A percentile compares a stretch with the other conserved stretches of the same genome.
Evolutionary conservation across 2,329 filamentous ascomycete genomes (phyloP).

Genomic region (Ophiocordyceps sinensis): DNA sequence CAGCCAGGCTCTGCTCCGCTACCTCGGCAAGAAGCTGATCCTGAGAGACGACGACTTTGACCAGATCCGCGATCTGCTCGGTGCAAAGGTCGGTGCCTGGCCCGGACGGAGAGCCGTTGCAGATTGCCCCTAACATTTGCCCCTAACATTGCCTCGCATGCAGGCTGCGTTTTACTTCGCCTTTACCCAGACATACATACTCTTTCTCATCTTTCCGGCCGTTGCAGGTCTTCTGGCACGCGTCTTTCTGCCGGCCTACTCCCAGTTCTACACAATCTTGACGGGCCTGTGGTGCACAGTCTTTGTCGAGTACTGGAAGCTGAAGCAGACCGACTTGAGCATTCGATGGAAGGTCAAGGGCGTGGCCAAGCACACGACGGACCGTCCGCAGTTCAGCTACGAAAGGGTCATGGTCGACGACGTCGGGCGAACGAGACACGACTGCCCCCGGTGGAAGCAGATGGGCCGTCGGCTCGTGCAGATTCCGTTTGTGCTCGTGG

Average conservation of each 20-base stretch:
- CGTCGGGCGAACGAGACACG: slow-evolving; percentile 44
- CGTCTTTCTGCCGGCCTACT: slow-evolving; percentile 56
- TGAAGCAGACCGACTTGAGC: slow-evolving; percentile 55
- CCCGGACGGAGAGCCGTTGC: not conserved
- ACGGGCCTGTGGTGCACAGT: slow-evolving; percentile 57
- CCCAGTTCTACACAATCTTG: slow-evolving; percentile 50
- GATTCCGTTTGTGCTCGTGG: slow-evolving; percentile 50
- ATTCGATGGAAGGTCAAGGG: slow-evolving; percentile 61
- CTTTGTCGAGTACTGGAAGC: slow-evolving; percentile 71
- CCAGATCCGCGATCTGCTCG: slow-evolving; percentile 45
- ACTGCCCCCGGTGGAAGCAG: slow-evolving; percentile 52
- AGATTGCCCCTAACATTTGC: not conserved
- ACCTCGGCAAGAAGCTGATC: slow-evolving; percentile 38
- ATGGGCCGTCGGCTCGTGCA: slow-evolving; percentile 52
- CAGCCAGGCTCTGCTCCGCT: slow-evolving; percentile 42
- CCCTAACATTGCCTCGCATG: not conserved
- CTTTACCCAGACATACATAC: slow-evolving; percentile 65
- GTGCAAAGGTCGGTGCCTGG: slow-evolving; percentile 30
- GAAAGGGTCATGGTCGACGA: slow-evolving; percentile 48
- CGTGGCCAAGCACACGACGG: slow-evolving; percentile 51
- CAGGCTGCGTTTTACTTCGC: slow-evolving; percentile 68
- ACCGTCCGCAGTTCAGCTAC: slow-evolving; percentile 48
- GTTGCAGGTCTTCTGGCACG: slow-evolving; percentile 53
- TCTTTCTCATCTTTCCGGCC: slow-evolving; percentile 56
- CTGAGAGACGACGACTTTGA: slow-evolving; percentile 39